A percentile compares a stretch with the other conserved stretches of the same genome.
These are phyloP conservation scores for Candida nemodendra DNA, from an alignment of 805 yeast species.

Conservation along the genomic window DNA sequence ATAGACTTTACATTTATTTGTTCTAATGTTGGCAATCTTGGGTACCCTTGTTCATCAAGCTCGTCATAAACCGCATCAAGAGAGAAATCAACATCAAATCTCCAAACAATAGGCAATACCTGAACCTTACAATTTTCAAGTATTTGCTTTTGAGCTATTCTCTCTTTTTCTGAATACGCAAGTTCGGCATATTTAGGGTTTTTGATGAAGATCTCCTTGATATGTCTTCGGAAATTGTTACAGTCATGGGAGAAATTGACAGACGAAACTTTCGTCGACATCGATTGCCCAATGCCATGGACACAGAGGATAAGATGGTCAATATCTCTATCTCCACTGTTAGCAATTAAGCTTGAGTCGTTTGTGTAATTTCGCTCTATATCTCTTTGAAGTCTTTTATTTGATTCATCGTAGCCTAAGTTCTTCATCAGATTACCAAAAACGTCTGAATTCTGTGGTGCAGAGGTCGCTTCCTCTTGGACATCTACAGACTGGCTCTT, in stretches of 20 bases:
- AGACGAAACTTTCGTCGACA: conserved; percentile 75
- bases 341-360: conserved; percentile 41
- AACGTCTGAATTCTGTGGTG: conserved; percentile 3
- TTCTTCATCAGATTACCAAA: conserved; percentile 11
- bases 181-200: conserved; percentile 41
- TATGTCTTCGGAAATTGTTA: conserved; percentile 57
- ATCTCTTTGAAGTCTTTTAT: conserved; percentile 42
- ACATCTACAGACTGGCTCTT: neutral
- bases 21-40: conserved; percentile 57
- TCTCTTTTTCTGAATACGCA: conserved; percentile 32
- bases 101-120: conserved; percentile 89
- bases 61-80: conserved; percentile 42
- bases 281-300: conserved; percentile 92
- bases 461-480: neutral
- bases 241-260: conserved; percentile 87
- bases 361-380: conserved; percentile 51
- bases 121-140: conserved; percentile 61
- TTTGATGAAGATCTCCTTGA: conserved; percentile 47
- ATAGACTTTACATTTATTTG: conserved; percentile 80
- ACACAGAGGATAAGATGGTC: conserved; percentile 74
- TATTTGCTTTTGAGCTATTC: conserved; percentile 20
- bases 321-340: conserved; percentile 39
- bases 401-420: conserved; percentile 16
- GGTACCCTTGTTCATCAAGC: conserved; percentile 37
- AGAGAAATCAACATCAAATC: conserved; percentile 68